Base-by-base conservation (phyloP, 495 filamentous ascomycete species). In the Hypoxylon fragiforme region DNA sequence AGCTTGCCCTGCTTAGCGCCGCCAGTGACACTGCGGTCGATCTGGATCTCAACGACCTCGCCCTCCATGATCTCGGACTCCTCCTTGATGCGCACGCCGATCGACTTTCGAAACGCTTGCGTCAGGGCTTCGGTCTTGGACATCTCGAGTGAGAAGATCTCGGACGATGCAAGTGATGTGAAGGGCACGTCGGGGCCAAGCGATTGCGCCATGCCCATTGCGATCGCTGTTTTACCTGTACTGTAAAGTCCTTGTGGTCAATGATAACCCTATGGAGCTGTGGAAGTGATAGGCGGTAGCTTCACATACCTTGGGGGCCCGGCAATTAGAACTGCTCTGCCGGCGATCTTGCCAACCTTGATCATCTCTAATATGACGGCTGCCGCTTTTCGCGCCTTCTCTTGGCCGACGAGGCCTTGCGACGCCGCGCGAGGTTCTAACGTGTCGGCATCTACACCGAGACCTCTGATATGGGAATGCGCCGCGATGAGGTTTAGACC, bases 1-100 rank as follows among this genome's bases (percentile, higher is more conserved):
- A 99, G 87, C 72, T 97, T 99, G 60, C 94, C 94, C 80, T 96
- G 92, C 78, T 96, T 97, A 69, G 90, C 91, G 70, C 89, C 88
- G 28, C 94, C 94, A 2, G 94, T 97, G 18, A 99, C 89, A 62
- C 91, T 96, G 41, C 95, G 83, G 72, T 99, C 94, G 60, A 97
- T 97, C 72, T 97, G 95, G 56, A 99, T 97, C 74, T 99, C 94
- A 41, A 99, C 95, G 0, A 97, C 95, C 72, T 99, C 94, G 54
- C 94, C 94, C 76, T 97, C 92, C 72, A 99, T 97, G 62, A 99
- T 92, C 70, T 99, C 92, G 59, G 91, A 96, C 74, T 97, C 92
- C 65, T 97, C 92, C 69, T 95, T 97, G 72, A 97, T 97, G 46
- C 91, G 79, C 46, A 97, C 92, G 44, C 91, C 95, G 54, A 99